Conservation (phyloP, 768 basidiomycete species). For the Russula sp. region DNA sequence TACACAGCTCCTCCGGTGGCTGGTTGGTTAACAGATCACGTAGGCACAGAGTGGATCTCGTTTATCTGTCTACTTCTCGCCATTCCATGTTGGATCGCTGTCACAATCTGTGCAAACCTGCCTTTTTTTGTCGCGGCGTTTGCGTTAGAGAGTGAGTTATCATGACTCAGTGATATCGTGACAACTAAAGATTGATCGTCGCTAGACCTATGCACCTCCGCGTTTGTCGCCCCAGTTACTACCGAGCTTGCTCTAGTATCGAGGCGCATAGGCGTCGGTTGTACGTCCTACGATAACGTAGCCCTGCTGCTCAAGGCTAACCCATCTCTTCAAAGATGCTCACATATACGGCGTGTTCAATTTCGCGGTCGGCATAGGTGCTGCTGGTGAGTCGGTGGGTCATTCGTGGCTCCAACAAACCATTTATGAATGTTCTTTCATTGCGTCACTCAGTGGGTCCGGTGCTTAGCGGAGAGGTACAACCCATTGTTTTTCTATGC, state of each 20-base stretch:
- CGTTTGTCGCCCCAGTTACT: conserved; percentile 57
- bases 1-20: conserved; percentile 52
- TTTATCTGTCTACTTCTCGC: conserved; percentile 47
- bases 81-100: conserved; percentile 61
- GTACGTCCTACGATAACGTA: conserved; percentile 40
- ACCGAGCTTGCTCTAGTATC: conserved; percentile 65
- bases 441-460: conserved; percentile 53
- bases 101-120: conserved; percentile 48
- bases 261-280: conserved; percentile 60
- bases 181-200: background rate
- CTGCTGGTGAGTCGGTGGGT: conserved; percentile 46
- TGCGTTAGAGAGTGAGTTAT: conserved; percentile 52
- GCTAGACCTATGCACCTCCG: conserved; percentile 60
- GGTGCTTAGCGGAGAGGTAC: conserved; percentile 63
- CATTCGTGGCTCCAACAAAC: background rate
- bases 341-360: conserved; percentile 77
- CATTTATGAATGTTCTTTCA: background rate
- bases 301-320: conserved; percentile 7
- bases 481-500: conserved; percentile 19
- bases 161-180: too few relatives aligned
- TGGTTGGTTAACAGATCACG: conserved; percentile 57
- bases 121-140: conserved; percentile 49
- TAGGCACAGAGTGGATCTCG: conserved; percentile 56
- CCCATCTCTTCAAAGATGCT: conserved; percentile 46
- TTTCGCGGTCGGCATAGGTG: conserved; percentile 63